These are phyloP conservation scores for Plantago coronopus DNA, from an alignment of 305 asterid species.

Conservation along the genomic window DNA sequence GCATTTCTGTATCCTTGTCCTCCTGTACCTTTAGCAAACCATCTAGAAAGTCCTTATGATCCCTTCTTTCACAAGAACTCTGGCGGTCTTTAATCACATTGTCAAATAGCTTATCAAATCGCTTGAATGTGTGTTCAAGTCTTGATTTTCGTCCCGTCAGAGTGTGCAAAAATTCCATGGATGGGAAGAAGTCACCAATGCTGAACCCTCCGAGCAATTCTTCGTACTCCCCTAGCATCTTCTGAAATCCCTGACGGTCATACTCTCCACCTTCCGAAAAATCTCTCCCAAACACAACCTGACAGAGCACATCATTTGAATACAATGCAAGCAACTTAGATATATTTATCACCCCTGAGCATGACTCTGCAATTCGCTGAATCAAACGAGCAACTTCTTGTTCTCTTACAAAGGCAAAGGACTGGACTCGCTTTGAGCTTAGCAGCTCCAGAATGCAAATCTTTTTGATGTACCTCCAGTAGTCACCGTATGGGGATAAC, in stretches of 20 bases:
- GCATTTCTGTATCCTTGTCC: conserved; percentile 31
- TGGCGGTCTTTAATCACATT: conserved; percentile 37
- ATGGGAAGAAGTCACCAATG: conserved; percentile 59
- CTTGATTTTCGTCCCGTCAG: conserved; percentile 42
- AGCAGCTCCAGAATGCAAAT: conserved; percentile 42
- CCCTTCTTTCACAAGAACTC: conserved; percentile 12
- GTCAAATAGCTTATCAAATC: conserved; percentile 41
- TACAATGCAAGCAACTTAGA: conserved; percentile 33
- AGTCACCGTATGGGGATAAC: conserved; percentile 42
- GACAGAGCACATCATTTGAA: conserved; percentile 51
- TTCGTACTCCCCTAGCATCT: conserved; percentile 53
- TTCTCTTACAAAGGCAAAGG: conserved; percentile 35
- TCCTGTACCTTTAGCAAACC: conserved; percentile 41
- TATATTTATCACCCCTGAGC: conserved; percentile 18
- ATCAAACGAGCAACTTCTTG: conserved; percentile 44
- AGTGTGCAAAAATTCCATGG: conserved; percentile 47
- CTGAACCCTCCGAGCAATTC: conserved; percentile 52
- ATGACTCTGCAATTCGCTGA: conserved; percentile 30
- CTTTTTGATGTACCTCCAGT: conserved; percentile 47
- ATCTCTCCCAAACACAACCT: conserved; percentile 43
- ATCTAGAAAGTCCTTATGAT: conserved; percentile 52
- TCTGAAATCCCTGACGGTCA: conserved; percentile 39
- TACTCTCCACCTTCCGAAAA: conserved; percentile 45
- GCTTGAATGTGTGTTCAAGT: conserved; percentile 32
- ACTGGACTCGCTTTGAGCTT: conserved; percentile 43